Conservation (phyloP, 2,329 filamentous ascomycete genomes). For the Exophiala spinifera region DNA sequence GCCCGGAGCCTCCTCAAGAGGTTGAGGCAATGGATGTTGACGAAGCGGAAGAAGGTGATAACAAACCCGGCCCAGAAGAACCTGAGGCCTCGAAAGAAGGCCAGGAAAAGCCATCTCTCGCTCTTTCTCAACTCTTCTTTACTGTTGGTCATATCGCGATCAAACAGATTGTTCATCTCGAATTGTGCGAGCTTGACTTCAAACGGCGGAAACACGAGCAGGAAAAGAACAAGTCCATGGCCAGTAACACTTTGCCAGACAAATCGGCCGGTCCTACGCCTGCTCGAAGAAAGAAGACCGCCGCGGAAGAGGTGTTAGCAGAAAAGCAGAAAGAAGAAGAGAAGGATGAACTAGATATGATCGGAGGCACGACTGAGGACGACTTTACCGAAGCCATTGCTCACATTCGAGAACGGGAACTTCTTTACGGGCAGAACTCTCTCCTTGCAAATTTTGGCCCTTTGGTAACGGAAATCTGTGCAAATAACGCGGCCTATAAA, state of each 20-base stretch:
- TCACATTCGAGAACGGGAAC: conserved; percentile 78
- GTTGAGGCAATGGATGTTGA: conserved; percentile 35
- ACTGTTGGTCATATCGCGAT: conserved; percentile 95
- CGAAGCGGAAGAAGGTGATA: conserved; percentile 16
- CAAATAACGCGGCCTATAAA: conserved; percentile 87
- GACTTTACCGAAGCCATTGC: conserved; percentile 86
- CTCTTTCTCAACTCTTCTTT: conserved; percentile 86
- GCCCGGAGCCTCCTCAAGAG: conserved; percentile 27
- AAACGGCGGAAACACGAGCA: conserved; percentile 92
- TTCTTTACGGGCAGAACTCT: conserved; percentile 77
- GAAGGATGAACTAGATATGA: conserved; percentile 88
- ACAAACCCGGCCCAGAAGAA: conserved; percentile 24
- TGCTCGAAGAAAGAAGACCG: conserved; percentile 50
- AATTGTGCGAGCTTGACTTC: conserved; percentile 96
- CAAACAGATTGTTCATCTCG: conserved; percentile 97
- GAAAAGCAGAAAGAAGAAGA: conserved; percentile 58
- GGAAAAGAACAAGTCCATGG: conserved; percentile 60
- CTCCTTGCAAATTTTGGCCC: conserved; percentile 88
- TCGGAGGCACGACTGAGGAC: conserved; percentile 92
- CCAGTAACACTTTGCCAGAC: conserved; percentile 28
- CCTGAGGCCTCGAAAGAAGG: conserved; percentile 36
- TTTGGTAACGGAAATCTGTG: conserved; percentile 87
- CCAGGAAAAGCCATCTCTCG: conserved; percentile 66
- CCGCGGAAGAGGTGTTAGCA: conserved; percentile 35
- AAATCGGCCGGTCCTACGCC: conserved; percentile 37